Conservation (phyloP, 23 red algal genomes). For the Pyropia yezoensis region DNA sequence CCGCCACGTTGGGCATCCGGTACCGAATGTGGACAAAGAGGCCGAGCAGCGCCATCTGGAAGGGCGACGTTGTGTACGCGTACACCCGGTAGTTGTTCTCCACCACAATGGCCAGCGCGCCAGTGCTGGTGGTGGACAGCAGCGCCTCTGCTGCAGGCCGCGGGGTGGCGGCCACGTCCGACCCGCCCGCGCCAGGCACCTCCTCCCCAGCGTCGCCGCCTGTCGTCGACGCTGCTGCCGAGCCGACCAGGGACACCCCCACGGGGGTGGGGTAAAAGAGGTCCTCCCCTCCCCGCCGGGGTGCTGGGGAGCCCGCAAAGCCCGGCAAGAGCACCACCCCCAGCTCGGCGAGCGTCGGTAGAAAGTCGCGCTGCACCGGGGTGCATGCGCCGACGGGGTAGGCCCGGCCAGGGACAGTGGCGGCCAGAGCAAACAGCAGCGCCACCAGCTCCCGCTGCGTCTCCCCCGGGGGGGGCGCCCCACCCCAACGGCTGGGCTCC, state of each 20-base stretch:
- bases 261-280: constrained; percentile 37
- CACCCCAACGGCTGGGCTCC: neutral
- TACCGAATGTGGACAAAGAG: constrained; percentile 85
- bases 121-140: constrained; percentile 15
- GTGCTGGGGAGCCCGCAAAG: too few species aligned
- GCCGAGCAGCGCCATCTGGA: constrained; percentile 81
- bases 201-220: neutral
- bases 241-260: constrained; percentile 30
- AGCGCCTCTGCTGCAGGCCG: constrained; percentile 9
- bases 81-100: constrained; percentile 99
- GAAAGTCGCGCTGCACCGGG: constrained; percentile 16
- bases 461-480: constrained; percentile 3
- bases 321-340: constrained; percentile 40
- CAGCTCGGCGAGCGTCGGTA: constrained; percentile 33
- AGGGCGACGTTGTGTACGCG: constrained; percentile 75
- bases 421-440: constrained; percentile 39
- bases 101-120: constrained; percentile 73
- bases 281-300: neutral
- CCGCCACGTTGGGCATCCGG: constrained; percentile 79
- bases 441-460: neutral
- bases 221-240: neutral
- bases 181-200: neutral
- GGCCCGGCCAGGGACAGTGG: constrained; percentile 13
- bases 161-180: constrained; percentile 1
- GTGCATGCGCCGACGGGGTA: constrained; percentile 15